A percentile compares a stretch with the other conserved stretches of the same genome.
Conservation (phyloP, 352 stramenopile species). For the Phytophthora sansomeana region DNA sequence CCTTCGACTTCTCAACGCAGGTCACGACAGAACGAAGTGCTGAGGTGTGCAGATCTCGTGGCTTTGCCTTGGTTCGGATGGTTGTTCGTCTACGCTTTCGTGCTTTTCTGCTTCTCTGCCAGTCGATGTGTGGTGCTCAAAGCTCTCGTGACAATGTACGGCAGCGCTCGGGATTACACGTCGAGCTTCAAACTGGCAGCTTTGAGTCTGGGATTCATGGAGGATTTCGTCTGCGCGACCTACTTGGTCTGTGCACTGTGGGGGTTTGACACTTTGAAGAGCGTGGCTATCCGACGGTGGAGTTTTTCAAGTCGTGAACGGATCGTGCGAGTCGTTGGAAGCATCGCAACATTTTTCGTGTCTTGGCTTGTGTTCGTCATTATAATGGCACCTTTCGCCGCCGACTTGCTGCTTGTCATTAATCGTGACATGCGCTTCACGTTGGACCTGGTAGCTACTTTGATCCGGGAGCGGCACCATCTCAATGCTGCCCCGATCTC, state of each 20-base stretch:
- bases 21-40: neutral
- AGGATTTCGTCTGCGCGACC: constrained; percentile 44
- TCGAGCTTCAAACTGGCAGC: constrained; percentile 17
- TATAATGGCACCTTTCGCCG: constrained; percentile 38
- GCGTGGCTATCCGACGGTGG: neutral
- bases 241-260: constrained; percentile 38
- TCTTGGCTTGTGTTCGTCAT: constrained; percentile 40
- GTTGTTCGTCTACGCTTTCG: constrained; percentile 37
- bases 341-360: constrained; percentile 22
- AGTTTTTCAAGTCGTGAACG: neutral
- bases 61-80: constrained; percentile 34
- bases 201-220: constrained; percentile 31
- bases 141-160: constrained; percentile 35
- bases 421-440: constrained; percentile 49
- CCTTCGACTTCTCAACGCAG: neutral
- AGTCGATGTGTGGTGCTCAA: constrained; percentile 34
- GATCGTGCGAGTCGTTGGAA: constrained; percentile 7
- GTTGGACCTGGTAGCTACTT: constrained; percentile 38
- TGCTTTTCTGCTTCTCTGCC: constrained; percentile 34
- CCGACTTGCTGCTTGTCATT: constrained; percentile 48
- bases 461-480: constrained; percentile 39
- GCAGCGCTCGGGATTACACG: constrained; percentile 28
- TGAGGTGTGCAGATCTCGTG: constrained; percentile 15
- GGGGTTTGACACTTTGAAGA: constrained; percentile 32
- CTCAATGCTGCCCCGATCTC: constrained; percentile 41